Percentiles rank a stretch among this genome's conserved stretches.
Conservation (phyloP, 805 yeast species). For the Candida fluviatilis region DNA sequence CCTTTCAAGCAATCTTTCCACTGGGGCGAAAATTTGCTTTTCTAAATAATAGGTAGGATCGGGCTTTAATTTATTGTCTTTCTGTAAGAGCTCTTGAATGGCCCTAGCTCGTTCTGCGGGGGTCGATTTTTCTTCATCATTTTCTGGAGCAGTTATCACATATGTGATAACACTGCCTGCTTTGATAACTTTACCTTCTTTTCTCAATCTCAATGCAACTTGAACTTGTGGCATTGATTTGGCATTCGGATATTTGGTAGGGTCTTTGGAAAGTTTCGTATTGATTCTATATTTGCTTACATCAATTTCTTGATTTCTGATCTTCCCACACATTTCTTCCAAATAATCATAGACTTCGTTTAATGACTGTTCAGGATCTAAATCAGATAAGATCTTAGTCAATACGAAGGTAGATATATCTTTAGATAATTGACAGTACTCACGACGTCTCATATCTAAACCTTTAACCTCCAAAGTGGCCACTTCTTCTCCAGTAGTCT, state of each 20-base stretch:
- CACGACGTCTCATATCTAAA: conserved; percentile 95
- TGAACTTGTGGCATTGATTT: conserved; percentile 85
- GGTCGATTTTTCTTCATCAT: conserved; percentile 23
- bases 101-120: conserved; percentile 85
- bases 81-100: conserved; percentile 62
- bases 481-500: conserved; percentile 48
- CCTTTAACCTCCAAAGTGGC: conserved; percentile 86
- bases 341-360: conserved; percentile 68
- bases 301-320: conserved; percentile 59
- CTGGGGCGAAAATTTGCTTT: conserved; percentile 86
- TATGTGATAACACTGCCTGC: conserved; percentile 90
- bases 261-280: conserved; percentile 87
- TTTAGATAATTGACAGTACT: conserved; percentile 88
- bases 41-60: conserved; percentile 80
- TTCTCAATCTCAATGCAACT: conserved; percentile 77
- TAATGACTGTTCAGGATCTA: conserved; percentile 74
- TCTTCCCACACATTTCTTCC: conserved; percentile 52
- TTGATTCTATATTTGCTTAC: conserved; percentile 72
- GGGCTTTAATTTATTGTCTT: conserved; percentile 50
- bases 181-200: conserved; percentile 79
- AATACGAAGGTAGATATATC: conserved; percentile 78
- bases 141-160: conserved; percentile 53
- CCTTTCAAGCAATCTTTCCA: conserved; percentile 79
- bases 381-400: conserved; percentile 63
- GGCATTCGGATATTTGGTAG: conserved; percentile 75